Base-by-base conservation (phyloP, 345 rosid genomes). In the Eucalyptus sp. region DNA sequence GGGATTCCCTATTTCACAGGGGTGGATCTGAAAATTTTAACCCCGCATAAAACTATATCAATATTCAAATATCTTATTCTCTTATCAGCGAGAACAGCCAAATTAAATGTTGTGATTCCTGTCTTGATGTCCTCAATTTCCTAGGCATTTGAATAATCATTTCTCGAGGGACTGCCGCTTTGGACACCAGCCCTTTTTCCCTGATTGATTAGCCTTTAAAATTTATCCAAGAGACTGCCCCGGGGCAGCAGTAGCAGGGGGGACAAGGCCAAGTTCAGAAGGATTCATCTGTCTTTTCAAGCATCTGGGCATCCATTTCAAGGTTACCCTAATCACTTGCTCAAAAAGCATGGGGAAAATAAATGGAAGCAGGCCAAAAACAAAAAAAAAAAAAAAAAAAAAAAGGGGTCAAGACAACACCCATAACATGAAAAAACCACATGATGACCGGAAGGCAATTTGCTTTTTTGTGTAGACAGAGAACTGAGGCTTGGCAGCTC, bases 401-500 rank as follows among this genome's bases (percentile, higher is more conserved):
- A 33, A 3, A 76, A 12, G 44, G 48, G 48, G 84, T 44, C 84
- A 76, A 41, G 6, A 76, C 84, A 41, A 76, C 29, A 76, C 84
- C 84, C 48, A 76, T 41, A 41, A 76, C 84, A 76, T 11, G 84
- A 76, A 41, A 76, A 76, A 76, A 76, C 84, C 84, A 76, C 84
- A 41, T 41, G 84, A 76, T 20, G 84, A 76, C 84, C 6, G 12
- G 48, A 41, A 37, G 29, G 48, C 84, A 41, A 41, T 22, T 29
- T 86, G 66, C 80, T 92, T 86, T 51, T 51, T 80, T n/a, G 81
- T 90, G 80, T 91, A 90, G 87, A 89, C 90, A 41, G 43, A 84
- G 89, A 88, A 80, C 94, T 64, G 93, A 64, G 52, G 58, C 92
- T 91, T 56, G 87, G 93, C 94, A 93, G 92, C 91, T 80, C 90